These are phyloP conservation scores for Aspergillus sclerotialis DNA, from an alignment of 2,329 filamentous ascomycete species.

Conservation along the genomic window DNA sequence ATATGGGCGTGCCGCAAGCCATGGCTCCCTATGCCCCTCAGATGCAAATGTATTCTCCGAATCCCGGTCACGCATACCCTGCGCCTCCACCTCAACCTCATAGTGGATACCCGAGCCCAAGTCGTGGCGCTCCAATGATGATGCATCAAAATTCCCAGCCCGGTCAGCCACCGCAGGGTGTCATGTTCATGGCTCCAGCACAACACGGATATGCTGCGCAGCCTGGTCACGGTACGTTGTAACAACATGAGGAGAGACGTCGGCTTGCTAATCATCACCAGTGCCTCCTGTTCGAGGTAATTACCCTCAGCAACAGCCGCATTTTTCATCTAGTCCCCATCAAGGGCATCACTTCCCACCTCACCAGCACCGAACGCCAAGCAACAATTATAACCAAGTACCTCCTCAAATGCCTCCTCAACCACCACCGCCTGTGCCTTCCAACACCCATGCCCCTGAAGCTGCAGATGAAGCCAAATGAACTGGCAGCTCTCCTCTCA, in stretches of 20 bases:
- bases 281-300: slow-evolving; percentile 54
- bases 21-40: slow-evolving; percentile 64
- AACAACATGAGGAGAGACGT: slow-evolving; percentile 8
- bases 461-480: slow-evolving; percentile 44
- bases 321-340: slow-evolving; percentile 60
- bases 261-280: slow-evolving; percentile 39
- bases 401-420: slow-evolving; percentile 35
- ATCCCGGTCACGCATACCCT: slow-evolving; percentile 61
- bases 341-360: slow-evolving; percentile 56
- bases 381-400: slow-evolving; percentile 48
- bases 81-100: slow-evolving; percentile 47
- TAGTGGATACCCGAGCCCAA: slow-evolving; percentile 81
- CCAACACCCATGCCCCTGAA: slow-evolving; percentile 36
- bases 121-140: slow-evolving; percentile 85
- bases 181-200: slow-evolving; percentile 69
- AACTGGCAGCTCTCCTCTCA: slow-evolving; percentile 5
- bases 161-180: slow-evolving; percentile 61
- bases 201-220: slow-evolving; percentile 70
- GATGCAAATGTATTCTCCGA: slow-evolving; percentile 77
- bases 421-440: slow-evolving; percentile 21
- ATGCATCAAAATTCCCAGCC: slow-evolving; percentile 90
- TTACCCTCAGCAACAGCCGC: slow-evolving; percentile 56
- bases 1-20: slow-evolving; percentile 64
- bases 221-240: slow-evolving; percentile 64
- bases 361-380: slow-evolving; percentile 50